phyloP scores from a whole-genome alignment of 1,284 basidiomycete genomes.

The Xerocomus nothofagi region DNA sequence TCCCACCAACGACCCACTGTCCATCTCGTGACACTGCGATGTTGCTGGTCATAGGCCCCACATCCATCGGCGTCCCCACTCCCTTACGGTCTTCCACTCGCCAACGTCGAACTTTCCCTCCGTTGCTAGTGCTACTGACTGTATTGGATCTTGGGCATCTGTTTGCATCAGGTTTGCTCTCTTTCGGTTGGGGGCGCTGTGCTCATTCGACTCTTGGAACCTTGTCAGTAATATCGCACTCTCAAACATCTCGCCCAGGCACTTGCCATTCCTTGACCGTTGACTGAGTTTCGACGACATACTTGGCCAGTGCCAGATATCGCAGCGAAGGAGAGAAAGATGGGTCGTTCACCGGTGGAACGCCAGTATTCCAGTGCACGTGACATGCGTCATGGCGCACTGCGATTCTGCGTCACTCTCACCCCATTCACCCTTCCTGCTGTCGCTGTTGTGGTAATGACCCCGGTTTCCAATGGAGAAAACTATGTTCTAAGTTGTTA shows the following conservation, averaged over 20 bases:
- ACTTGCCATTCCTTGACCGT: not conserved
- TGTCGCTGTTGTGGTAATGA: no score
- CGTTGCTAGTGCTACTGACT: not conserved
- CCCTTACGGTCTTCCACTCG: not conserved
- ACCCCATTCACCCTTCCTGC: no score
- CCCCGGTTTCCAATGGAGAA: no score
- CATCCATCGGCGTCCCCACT: not conserved
- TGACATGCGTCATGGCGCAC: no score
- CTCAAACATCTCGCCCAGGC: not conserved
- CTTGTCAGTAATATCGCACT: not conserved
- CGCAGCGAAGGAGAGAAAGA: not conserved
- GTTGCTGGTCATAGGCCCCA: no score
- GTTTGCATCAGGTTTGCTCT: not conserved
- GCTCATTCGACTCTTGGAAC: not conserved
- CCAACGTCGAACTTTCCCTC: constrained; percentile 3
- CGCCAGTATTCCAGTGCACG: no score
- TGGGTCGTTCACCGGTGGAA: not conserved
- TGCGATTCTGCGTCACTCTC: no score
- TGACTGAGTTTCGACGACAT: not conserved
- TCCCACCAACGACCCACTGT: not conserved
- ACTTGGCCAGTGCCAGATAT: no score
- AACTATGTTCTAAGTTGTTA: no score
- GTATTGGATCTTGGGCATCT: not conserved
- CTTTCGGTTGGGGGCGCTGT: not conserved
- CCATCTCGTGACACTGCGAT: constrained; percentile 2